Base-by-base conservation (phyloP, 2,329 filamentous ascomycete species). In the Claviceps lovelessii region DNA sequence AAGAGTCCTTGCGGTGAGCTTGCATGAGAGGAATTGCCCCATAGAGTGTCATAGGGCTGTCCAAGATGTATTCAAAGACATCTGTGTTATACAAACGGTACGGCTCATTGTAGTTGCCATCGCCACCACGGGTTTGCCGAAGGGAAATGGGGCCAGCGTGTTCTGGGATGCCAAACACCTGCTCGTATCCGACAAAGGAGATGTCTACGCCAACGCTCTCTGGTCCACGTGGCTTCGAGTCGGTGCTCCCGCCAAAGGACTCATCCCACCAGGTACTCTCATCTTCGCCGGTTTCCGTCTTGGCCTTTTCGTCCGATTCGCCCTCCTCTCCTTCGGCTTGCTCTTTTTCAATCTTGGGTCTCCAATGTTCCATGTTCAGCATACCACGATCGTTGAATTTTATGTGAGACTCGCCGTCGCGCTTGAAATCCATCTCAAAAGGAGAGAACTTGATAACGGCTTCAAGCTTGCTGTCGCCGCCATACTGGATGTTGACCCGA, bases 241-340 rank as follows among this genome's bases (percentile, higher is more conserved):
- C 93, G 0, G 90, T 97, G 68, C 93, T 95, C 58, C 91, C 90
- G 59, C 91, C 91, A 68, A 98, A 98, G 0, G 79, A 81, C 73
- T 98, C 93, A 7, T 98, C 93, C 93, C 93, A 98, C 89, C 90
- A 96, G 4, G 90, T 96, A 70, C 84, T 86, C 66, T 96, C 87
- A 60, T 93, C 87, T 59, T 86, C 81, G 15, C 75, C 76, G 11
- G 69, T 67, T 13, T 70, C 68, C 31, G 73, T 67, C 52, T 73
- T 76, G n/a, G 69, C 66, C 10, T 71, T 67, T 56, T 73, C 68
- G 5, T 66, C 70, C 50, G 72, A 68, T 55, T 74, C 73, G 55
- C 73, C 77, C 55, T 83, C 80, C 58, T 76, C 74, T 60, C 80
- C 81, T 59, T 76, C 73, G 9, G 70, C 66, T 61, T 76, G 73